These are phyloP conservation scores for Trichosporon coremiiforme DNA, from an alignment of 1,284 basidiomycete genomes.

Conservation along the genomic window DNA sequence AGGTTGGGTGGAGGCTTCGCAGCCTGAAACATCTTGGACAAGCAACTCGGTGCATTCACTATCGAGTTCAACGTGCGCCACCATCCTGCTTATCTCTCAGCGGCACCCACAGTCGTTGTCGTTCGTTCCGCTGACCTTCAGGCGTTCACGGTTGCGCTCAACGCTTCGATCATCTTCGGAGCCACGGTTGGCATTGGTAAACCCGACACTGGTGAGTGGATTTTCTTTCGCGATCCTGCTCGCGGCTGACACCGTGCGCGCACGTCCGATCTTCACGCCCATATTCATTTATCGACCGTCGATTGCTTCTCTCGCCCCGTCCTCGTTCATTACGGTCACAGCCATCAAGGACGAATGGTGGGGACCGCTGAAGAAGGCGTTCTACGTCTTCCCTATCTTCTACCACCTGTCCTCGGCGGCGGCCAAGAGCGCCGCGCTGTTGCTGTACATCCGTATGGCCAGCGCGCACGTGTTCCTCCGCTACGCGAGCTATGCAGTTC, in stretches of 20 bases:
- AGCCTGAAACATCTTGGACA: neutral
- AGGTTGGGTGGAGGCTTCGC: neutral
- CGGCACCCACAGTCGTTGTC: constrained; percentile 9
- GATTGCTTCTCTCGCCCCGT: neutral
- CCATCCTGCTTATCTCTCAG: neutral
- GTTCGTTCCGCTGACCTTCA: constrained; percentile 26
- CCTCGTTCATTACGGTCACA: constrained; percentile 10
- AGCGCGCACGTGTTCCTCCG: constrained; percentile 50
- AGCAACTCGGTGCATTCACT: neutral
- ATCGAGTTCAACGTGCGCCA: neutral
- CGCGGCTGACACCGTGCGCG: constrained; percentile 17
- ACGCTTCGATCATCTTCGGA: constrained; percentile 44
- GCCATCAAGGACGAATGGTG: constrained; percentile 36
- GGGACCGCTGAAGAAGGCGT: constrained; percentile 36
- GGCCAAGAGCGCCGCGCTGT: constrained; percentile 52
- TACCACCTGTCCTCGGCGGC: constrained; percentile 54
- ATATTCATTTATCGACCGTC: constrained; percentile 9
- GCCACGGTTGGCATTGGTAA: constrained; percentile 48
- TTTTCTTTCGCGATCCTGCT: neutral
- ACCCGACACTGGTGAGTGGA: constrained; percentile 40
- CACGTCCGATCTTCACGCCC: constrained; percentile 8
- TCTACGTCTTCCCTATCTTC: constrained; percentile 53
- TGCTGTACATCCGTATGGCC: constrained; percentile 56
- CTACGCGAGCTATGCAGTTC: constrained; percentile 45
- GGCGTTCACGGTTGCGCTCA: constrained; percentile 43